phyloP scores from a whole-genome alignment of 257 asterid species.

The Fraxinus pennsylvanica region DNA sequence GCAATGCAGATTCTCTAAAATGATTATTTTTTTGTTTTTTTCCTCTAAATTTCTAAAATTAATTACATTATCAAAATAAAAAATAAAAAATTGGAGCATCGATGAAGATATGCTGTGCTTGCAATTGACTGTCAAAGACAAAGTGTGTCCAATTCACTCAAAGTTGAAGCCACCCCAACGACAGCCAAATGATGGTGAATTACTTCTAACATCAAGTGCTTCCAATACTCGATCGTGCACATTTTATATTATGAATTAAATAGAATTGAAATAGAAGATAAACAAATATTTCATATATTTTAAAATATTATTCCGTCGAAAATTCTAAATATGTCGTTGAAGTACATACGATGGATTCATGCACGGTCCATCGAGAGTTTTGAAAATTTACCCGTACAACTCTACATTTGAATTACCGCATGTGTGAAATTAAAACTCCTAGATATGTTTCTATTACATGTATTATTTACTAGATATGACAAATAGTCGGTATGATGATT shows the following conservation, averaged over 20 bases:
- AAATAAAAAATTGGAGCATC: not conserved
- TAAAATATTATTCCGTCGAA: too few species aligned
- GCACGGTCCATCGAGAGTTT: too few species aligned
- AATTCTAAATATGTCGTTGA: too few species aligned
- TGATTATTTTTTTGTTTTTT: not conserved
- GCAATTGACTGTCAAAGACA: not conserved
- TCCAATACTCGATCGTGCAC: not conserved
- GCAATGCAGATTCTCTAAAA: not conserved
- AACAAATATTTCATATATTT: too few species aligned
- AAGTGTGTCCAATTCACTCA: not conserved
- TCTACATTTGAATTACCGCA: too few species aligned
- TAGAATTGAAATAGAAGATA: too few species aligned
- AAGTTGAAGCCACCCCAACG: not conserved
- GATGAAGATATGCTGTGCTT: not conserved
- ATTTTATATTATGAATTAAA: not conserved
- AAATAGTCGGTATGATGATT: too few species aligned
- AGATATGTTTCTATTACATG: too few species aligned
- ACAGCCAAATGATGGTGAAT: not conserved
- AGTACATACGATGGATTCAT: too few species aligned
- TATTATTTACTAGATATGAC: too few species aligned
- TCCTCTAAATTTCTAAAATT: not conserved
- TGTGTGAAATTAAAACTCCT: too few species aligned
- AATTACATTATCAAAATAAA: not conserved
- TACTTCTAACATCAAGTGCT: not conserved
- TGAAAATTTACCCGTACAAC: too few species aligned